Conservation (phyloP, 345 rosid genomes). For the Excoecaria cochinchinensis region DNA sequence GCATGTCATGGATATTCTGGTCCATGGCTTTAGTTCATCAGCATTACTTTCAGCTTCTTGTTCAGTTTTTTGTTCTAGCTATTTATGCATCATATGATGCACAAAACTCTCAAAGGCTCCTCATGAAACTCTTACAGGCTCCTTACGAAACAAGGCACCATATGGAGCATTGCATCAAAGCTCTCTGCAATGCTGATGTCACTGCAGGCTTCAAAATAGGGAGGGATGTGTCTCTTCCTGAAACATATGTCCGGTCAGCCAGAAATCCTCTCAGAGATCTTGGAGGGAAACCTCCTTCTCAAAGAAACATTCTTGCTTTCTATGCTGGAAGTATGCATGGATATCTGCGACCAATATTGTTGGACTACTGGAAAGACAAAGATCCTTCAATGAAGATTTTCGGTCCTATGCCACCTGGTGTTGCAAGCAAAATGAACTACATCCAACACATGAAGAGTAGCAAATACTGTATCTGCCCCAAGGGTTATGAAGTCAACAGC, state of each 20-base stretch:
- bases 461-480: slow-evolving; percentile 90
- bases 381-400: slow-evolving; percentile 73
- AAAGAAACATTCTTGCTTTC: slow-evolving; percentile 71
- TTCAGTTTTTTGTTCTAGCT: neutral
- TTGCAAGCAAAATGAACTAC: slow-evolving; percentile 90
- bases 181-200: slow-evolving; percentile 90
- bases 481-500: slow-evolving; percentile 91
- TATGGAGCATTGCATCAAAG: slow-evolving; percentile 95
- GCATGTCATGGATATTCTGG: neutral
- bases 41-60: neutral
- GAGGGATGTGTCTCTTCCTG: slow-evolving; percentile 90
- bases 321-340: slow-evolving; percentile 91
- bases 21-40: neutral
- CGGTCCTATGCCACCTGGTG: slow-evolving; percentile 83
- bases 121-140: slow-evolving; percentile 49
- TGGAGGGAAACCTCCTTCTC: slow-evolving; percentile 79
- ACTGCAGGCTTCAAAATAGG: slow-evolving; percentile 91
- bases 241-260: slow-evolving; percentile 87
- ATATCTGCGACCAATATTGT: slow-evolving; percentile 65
- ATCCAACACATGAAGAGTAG: slow-evolving; percentile 89
- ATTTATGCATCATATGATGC: neutral
- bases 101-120: slow-evolving; percentile 63
- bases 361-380: slow-evolving; percentile 84
- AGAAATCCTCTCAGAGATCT: slow-evolving; percentile 88
- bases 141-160: slow-evolving; percentile 98